Evolutionary conservation across 2,329 filamentous ascomycete species (phyloP).

Genomic region (Microcyclospora pomicola): DNA sequence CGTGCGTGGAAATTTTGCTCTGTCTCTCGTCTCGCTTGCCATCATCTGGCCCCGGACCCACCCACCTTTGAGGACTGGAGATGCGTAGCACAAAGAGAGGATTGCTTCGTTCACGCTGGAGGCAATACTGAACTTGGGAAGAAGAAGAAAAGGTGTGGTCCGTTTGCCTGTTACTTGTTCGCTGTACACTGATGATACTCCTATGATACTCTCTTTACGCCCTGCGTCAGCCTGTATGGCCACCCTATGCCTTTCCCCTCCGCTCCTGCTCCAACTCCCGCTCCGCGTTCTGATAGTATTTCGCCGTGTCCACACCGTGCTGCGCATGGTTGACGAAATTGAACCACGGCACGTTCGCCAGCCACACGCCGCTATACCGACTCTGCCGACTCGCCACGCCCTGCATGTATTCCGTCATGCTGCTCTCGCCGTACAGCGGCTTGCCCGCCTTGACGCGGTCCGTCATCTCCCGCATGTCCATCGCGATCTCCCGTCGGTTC

Average conservation of each 20-base stretch:
- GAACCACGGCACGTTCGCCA: constrained; percentile 84
- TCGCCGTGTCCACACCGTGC: constrained; percentile 95
- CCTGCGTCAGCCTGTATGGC: no score
- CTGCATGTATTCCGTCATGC: constrained; percentile 76
- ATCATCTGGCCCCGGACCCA: no score
- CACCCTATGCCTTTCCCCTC: constrained; percentile 10
- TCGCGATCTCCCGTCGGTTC: constrained; percentile 78
- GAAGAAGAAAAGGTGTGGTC: no score
- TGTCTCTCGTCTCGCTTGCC: no score
- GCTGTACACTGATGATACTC: no score
- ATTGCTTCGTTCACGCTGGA: no score
- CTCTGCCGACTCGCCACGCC: constrained; percentile 87
- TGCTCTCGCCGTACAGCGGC: constrained; percentile 72
- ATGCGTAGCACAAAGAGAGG: no score
- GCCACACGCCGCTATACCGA: constrained; percentile 72
- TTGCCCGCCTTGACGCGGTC: constrained; percentile 85
- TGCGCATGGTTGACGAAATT: constrained; percentile 96
- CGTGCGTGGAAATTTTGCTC: no score
- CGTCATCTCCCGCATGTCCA: constrained; percentile 99
- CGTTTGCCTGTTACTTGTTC: no score
- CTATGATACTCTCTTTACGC: no score
- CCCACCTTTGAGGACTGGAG: no score
- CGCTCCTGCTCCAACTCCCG: constrained; percentile 76
- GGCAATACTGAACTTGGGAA: no score
- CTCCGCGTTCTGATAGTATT: constrained; percentile 95